Percentiles rank a stretch among this genome's conserved stretches.
Evolutionary conservation across 331 rosid species (phyloP).

Genomic region (Arachis monticola): DNA sequence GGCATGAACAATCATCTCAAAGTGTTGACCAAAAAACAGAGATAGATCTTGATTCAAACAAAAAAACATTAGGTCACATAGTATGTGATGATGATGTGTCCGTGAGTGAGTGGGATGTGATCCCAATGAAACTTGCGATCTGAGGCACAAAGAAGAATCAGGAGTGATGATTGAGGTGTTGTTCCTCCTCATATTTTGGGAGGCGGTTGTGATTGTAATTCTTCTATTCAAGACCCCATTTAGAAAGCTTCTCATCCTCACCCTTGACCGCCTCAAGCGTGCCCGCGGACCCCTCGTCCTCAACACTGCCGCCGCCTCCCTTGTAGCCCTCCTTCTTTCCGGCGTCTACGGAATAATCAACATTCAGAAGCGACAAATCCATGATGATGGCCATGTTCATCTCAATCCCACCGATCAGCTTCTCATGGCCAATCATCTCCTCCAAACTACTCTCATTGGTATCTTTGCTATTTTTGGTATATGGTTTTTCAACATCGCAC

Average conservation of each 20-base stretch:
- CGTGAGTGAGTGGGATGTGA: too few relatives aligned
- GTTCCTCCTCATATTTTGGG: slow-evolving; percentile 61
- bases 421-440: slow-evolving; percentile 80
- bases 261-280: slow-evolving; percentile 79
- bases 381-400: slow-evolving; percentile 40
- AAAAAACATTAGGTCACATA: too few relatives aligned
- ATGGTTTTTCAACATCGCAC: neutral
- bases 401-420: slow-evolving; percentile 90
- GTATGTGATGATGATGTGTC: too few relatives aligned
- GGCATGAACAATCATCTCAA: too few relatives aligned
- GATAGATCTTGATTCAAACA: too few relatives aligned
- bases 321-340: slow-evolving; percentile 54
- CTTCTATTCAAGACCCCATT: slow-evolving; percentile 80
- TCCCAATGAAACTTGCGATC: too few relatives aligned
- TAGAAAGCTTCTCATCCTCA: slow-evolving; percentile 72
- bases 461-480: neutral
- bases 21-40: too few relatives aligned
- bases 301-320: slow-evolving; percentile 69
- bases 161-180: slow-evolving; percentile 64
- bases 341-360: slow-evolving; percentile 57
- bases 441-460: slow-evolving; percentile 93
- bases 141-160: too few relatives aligned
- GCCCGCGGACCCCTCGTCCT: slow-evolving; percentile 86
- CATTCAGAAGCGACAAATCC: slow-evolving; percentile 69
- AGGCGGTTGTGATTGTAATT: slow-evolving; percentile 57